Conservation (phyloP, 2,329 filamentous ascomycete species). For the Penicillium brasilianum region DNA sequence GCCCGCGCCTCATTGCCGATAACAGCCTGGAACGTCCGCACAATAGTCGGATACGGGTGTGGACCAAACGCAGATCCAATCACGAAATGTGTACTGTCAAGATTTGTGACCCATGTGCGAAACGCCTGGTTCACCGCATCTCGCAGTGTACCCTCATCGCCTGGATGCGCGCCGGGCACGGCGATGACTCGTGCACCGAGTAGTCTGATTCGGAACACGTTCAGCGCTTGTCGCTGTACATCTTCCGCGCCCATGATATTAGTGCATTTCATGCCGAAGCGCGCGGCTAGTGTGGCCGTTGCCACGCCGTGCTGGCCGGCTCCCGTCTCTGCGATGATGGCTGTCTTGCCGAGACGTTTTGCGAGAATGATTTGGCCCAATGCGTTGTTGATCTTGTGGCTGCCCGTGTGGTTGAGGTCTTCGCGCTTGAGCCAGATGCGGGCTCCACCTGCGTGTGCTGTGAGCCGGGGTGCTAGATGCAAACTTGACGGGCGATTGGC, state of each 20-base stretch:
- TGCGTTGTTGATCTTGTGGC: slow-evolving; percentile 98
- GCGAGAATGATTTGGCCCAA: slow-evolving; percentile 92
- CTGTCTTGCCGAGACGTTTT: slow-evolving; percentile 83
- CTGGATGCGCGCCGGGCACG: slow-evolving; percentile 56
- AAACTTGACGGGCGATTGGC: slow-evolving; percentile 90
- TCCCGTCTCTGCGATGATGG: slow-evolving; percentile 96
- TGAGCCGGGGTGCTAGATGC: slow-evolving; percentile 82
- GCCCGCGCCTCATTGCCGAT: slow-evolving; percentile 91
- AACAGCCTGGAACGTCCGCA: slow-evolving; percentile 80
- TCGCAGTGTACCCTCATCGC: slow-evolving; percentile 76
- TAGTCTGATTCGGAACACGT: slow-evolving; percentile 94
- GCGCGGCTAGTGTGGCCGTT: slow-evolving; percentile 93
- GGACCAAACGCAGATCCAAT: slow-evolving; percentile 95
- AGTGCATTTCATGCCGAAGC: slow-evolving; percentile 95
- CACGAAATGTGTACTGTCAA: slow-evolving; percentile 93
- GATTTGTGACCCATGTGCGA: slow-evolving; percentile 84
- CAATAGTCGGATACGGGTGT: slow-evolving; percentile 91
- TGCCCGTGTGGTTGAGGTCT: slow-evolving; percentile 94
- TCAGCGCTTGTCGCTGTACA: slow-evolving; percentile 87
- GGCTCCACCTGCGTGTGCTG: slow-evolving; percentile 83
- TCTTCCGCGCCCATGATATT: slow-evolving; percentile 98
- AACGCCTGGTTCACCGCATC: slow-evolving; percentile 93
- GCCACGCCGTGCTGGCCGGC: slow-evolving; percentile 96
- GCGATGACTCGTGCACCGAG: slow-evolving; percentile 88
- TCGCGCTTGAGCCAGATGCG: slow-evolving; percentile 98